Percentiles rank a stretch among this genome's conserved stretches.
These are phyloP conservation scores for Dioszegia aurantiaca DNA, from an alignment of 768 basidiomycete genomes.

Conservation along the genomic window DNA sequence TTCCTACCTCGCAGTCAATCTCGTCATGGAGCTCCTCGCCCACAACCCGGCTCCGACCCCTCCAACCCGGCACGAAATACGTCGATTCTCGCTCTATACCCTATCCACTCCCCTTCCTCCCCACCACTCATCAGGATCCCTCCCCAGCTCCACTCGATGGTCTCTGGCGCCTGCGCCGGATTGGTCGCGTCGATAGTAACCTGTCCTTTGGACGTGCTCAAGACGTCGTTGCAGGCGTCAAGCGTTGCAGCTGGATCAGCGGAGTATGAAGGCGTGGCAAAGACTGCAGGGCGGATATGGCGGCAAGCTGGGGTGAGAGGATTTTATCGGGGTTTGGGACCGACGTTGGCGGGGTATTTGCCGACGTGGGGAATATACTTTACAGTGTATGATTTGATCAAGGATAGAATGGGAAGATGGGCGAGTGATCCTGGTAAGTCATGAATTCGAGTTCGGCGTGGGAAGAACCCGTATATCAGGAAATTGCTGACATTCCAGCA, in stretches of 20 bases:
- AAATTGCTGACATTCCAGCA: conserved; percentile 9
- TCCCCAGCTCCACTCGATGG: conserved; percentile 51
- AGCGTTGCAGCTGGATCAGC: conserved; percentile 65
- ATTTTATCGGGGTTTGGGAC: conserved; percentile 93
- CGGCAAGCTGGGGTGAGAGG: conserved; percentile 74
- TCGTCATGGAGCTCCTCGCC: no score
- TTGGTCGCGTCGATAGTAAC: conserved; percentile 88
- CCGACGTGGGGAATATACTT: conserved; percentile 99
- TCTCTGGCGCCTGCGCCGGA: conserved; percentile 91
- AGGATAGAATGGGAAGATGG: conserved; percentile 70
- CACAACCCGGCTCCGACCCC: background rate
- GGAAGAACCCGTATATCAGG: no score
- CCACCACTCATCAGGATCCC: conserved; percentile 19
- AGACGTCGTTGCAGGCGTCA: conserved; percentile 97
- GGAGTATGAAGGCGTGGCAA: conserved; percentile 72
- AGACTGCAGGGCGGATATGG: conserved; percentile 62
- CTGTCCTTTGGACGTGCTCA: conserved; percentile 95
- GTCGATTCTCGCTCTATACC: conserved; percentile 5
- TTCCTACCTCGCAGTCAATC: no score
- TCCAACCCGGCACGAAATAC: background rate
- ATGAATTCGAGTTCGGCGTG: background rate
- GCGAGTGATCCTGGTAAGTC: conserved; percentile 54
- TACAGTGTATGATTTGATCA: conserved; percentile 94
- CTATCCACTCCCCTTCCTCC: conserved; percentile 9
- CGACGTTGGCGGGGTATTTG: conserved; percentile 91